These are phyloP conservation scores for Coffea humblotiana DNA, from an alignment of 305 asterid species.

Conservation along the genomic window DNA sequence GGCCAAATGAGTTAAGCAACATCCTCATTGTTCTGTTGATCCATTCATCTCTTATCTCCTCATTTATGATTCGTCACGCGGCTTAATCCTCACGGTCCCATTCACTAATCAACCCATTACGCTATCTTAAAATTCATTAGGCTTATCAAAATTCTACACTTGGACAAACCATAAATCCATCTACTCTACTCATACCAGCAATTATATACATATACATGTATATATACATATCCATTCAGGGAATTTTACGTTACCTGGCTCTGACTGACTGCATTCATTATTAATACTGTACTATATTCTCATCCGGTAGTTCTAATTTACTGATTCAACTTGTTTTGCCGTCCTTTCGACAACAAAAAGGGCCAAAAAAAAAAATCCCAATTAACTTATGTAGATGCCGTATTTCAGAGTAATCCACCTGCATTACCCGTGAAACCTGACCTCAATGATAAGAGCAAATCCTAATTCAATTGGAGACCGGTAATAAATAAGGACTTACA, in stretches of 20 bases:
- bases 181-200: too few relatives aligned
- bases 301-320: not conserved
- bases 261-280: not conserved
- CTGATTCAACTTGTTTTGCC: slow-evolving; percentile 3
- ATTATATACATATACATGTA: too few relatives aligned
- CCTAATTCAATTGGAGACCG: too few relatives aligned
- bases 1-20: slow-evolving; percentile 24
- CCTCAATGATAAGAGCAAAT: not conserved
- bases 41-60: not conserved
- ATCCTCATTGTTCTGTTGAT: not conserved
- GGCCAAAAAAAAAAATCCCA: too few relatives aligned
- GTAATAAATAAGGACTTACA: not conserved
- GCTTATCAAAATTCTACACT: not conserved
- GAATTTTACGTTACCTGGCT: slow-evolving; percentile 19
- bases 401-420: too few relatives aligned
- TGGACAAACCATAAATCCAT: not conserved
- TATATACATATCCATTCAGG: too few relatives aligned
- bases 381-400: too few relatives aligned
- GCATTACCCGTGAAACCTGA: too few relatives aligned
- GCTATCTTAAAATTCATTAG: not conserved
- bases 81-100: slow-evolving; percentile 41
- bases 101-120: slow-evolving; percentile 17
- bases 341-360: too few relatives aligned
- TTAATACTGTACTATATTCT: not conserved
- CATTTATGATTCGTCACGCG: slow-evolving; percentile 21